Evolutionary conservation across 139 green algal genomes (phyloP).

Genomic region (Chloropicon primus): DNA sequence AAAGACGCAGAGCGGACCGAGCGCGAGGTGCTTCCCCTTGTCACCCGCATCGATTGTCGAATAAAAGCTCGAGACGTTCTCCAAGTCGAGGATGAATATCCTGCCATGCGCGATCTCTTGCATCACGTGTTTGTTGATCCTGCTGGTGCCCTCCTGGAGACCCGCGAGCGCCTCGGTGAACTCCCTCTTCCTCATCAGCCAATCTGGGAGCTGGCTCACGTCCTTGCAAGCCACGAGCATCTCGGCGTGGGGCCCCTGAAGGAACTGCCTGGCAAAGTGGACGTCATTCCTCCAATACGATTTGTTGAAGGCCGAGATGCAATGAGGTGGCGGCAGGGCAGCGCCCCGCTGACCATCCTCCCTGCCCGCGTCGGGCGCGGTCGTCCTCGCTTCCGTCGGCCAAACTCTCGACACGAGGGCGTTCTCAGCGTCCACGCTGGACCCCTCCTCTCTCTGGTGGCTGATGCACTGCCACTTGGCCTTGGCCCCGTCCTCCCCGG

Average conservation of each 20-base stretch:
- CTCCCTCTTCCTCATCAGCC: background rate
- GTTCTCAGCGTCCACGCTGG: background rate
- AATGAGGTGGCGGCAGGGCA: background rate
- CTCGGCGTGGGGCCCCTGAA: background rate
- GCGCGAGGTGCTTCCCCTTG: background rate
- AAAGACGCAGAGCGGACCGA: background rate
- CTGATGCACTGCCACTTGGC: background rate
- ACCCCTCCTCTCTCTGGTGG: background rate
- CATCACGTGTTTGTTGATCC: background rate
- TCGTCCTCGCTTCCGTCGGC: background rate
- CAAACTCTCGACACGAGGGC: background rate
- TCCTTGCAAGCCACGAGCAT: background rate
- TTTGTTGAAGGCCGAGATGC: background rate
- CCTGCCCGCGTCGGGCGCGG: too few relatives aligned
- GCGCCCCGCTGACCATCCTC: background rate
- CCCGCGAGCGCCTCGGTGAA: background rate
- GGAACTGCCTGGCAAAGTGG: background rate
- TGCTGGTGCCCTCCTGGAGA: background rate
- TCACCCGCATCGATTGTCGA: background rate
- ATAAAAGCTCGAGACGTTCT: background rate
- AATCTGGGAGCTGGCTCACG: background rate
- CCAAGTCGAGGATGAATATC: background rate
- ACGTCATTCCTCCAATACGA: background rate
- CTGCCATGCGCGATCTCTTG: background rate
- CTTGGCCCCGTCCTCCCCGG: background rate